Percentiles rank a stretch among this genome's conserved stretches.
These are phyloP conservation scores for Pyricularia grisea DNA, from an alignment of 2,329 filamentous ascomycete genomes.

Conservation along the genomic window DNA sequence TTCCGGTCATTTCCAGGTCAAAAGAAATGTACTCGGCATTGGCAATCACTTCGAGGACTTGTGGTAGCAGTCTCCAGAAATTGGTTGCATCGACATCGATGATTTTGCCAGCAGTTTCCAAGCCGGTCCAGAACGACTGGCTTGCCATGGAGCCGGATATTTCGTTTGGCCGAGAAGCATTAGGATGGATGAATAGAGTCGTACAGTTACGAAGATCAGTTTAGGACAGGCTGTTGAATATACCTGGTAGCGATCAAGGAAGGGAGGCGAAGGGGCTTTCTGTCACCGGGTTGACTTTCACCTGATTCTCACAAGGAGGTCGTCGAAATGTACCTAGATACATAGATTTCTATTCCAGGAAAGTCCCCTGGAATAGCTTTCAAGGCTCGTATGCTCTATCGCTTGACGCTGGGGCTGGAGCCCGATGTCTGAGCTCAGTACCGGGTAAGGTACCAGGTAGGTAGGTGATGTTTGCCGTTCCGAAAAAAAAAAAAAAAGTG, in stretches of 20 bases:
- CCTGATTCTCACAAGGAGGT: neutral
- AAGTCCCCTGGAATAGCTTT: neutral
- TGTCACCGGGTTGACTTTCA: neutral
- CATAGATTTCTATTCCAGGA: neutral
- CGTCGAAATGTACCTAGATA: neutral
- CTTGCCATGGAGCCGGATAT: neutral
- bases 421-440: neutral
- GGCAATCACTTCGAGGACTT: conserved; percentile 19
- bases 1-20: conserved; percentile 29
- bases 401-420: neutral
- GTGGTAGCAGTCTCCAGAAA: conserved; percentile 20
- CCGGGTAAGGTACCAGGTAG: neutral
- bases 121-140: neutral
- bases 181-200: neutral
- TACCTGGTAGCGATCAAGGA: neutral
- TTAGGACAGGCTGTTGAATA: neutral
- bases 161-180: neutral
- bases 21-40: conserved; percentile 21
- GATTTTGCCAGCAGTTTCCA: neutral
- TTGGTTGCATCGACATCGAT: conserved; percentile 18
- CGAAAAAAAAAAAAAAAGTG: neutral
- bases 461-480: neutral
- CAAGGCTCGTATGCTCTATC: neutral
- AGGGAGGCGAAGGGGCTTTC: neutral
- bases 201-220: too few species aligned